Percentiles rank a stretch among this genome's conserved stretches.
Conservation (phyloP, 2,329 filamentous ascomycete species). For the Trichoderma sp. region DNA sequence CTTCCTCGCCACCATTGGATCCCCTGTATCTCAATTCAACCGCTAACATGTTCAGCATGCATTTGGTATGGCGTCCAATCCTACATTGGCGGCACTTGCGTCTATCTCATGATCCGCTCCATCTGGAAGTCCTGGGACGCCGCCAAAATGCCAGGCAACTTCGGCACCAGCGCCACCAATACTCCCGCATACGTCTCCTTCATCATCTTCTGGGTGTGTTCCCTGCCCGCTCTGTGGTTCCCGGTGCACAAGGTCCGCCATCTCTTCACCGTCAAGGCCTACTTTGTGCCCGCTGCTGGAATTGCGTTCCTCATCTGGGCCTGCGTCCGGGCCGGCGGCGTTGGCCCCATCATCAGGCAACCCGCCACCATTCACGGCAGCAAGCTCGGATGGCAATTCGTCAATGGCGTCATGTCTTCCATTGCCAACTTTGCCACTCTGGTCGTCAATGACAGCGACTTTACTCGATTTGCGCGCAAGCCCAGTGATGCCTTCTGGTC, state of each 20-base stretch:
- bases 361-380: slow-evolving; percentile 60
- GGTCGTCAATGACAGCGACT: slow-evolving; percentile 80
- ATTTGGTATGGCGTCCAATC: slow-evolving; percentile 85
- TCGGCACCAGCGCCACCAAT: slow-evolving; percentile 61
- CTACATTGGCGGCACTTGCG: slow-evolving; percentile 81
- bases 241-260: slow-evolving; percentile 86
- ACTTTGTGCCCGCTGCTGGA: slow-evolving; percentile 77
- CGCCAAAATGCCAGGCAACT: slow-evolving; percentile 62
- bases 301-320: slow-evolving; percentile 87
- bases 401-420: slow-evolving; percentile 82
- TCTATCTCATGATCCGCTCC: slow-evolving; percentile 82
- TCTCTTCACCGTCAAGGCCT: slow-evolving; percentile 86
- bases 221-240: slow-evolving; percentile 82
- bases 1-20: not conserved
- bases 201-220: slow-evolving; percentile 80
- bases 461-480: slow-evolving; percentile 75
- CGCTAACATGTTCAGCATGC: slow-evolving; percentile 50
- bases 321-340: slow-evolving; percentile 73
- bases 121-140: slow-evolving; percentile 72
- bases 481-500: slow-evolving; percentile 76
- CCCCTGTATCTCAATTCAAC: not conserved
- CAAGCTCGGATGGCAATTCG: slow-evolving; percentile 73
- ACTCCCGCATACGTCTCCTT: slow-evolving; percentile 77
- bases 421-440: slow-evolving; percentile 90
- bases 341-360: slow-evolving; percentile 78